Evolutionary conservation across 768 basidiomycete species (phyloP).

Genomic region (Termitomyces sp.): DNA sequence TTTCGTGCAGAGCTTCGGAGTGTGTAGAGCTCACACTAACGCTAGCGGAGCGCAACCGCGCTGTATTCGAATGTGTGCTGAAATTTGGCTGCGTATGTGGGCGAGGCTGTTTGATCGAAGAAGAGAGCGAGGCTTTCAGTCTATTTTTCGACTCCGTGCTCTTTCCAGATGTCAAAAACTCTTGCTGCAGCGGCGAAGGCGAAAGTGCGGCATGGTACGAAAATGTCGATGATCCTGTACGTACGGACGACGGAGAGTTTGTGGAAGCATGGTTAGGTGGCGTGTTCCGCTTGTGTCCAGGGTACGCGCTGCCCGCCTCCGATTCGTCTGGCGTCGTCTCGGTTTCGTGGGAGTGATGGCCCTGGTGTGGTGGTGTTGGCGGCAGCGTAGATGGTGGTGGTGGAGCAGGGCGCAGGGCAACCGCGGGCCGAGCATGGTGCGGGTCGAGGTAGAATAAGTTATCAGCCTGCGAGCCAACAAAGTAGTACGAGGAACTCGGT

Average conservation of each 20-base stretch:
- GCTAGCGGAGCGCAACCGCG: constrained; percentile 22
- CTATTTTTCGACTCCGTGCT: not conserved
- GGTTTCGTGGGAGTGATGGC: not conserved
- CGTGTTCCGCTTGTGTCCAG: constrained; percentile 14
- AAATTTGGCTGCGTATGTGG: not conserved
- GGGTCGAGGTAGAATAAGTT: constrained; percentile 83
- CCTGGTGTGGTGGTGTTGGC: not conserved
- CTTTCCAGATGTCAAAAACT: constrained; percentile 40
- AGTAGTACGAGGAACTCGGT: constrained; percentile 95
- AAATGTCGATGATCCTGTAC: constrained; percentile 50
- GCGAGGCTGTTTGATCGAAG: not conserved
- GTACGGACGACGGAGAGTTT: constrained; percentile 49
- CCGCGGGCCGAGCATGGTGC: constrained; percentile 72
- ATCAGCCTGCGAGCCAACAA: constrained; percentile 89
- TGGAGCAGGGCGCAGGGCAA: constrained; percentile 58
- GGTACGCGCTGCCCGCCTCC: constrained; percentile 21
- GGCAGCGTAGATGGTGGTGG: constrained; percentile 19
- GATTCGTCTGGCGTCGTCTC: constrained; percentile 4
- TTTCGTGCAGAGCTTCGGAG: constrained; percentile 22
- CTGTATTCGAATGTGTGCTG: not conserved
- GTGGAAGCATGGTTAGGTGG: constrained; percentile 30
- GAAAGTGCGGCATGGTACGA: constrained; percentile 55
- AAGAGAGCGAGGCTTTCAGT: not conserved
- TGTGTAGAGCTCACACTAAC: constrained; percentile 18
- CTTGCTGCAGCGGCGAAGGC: constrained; percentile 64